Conservation (phyloP, 139 green algal species). For the Chloropicon primus region DNA sequence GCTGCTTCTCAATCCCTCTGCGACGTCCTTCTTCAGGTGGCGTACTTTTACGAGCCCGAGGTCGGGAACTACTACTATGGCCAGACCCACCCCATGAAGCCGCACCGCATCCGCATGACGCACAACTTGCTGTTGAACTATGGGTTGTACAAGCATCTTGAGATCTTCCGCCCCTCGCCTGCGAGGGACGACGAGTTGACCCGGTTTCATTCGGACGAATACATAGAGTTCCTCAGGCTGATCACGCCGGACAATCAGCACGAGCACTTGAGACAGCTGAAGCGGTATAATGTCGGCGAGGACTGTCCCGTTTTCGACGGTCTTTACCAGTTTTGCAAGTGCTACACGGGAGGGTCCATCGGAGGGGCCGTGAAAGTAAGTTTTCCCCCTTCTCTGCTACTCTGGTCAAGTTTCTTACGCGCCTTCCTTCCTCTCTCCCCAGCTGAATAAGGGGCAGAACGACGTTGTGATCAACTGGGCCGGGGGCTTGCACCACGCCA, state of each 20-base stretch:
- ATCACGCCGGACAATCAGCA: slow-evolving; percentile 86
- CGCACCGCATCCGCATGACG: slow-evolving; percentile 84
- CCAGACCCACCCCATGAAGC: slow-evolving; percentile 78
- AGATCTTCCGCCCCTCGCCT: slow-evolving; percentile 60
- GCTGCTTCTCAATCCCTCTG: not conserved
- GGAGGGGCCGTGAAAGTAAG: slow-evolving; percentile 50
- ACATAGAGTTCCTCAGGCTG: slow-evolving; percentile 73
- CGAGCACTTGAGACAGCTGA: slow-evolving; percentile 81
- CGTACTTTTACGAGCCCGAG: slow-evolving; percentile 90
- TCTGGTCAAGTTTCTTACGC: not conserved
- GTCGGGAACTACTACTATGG: slow-evolving; percentile 93
- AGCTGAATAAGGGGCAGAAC: slow-evolving; percentile 64
- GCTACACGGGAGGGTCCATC: slow-evolving; percentile 76
- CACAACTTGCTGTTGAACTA: slow-evolving; percentile 85
- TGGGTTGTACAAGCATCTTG: slow-evolving; percentile 66
- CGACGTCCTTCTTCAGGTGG: slow-evolving; percentile 35
- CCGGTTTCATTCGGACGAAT: slow-evolving; percentile 76
- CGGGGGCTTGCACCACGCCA: slow-evolving; percentile 91
- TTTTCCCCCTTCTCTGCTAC: not conserved
- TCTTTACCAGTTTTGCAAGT: slow-evolving; percentile 86
- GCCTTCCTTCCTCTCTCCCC: not conserved
- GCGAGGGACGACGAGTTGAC: slow-evolving; percentile 45
- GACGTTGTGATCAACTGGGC: slow-evolving; percentile 96
- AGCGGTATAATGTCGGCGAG: slow-evolving; percentile 92
- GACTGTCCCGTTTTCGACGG: slow-evolving; percentile 96